Evolutionary conservation across 2,329 filamentous ascomycete genomes (phyloP).

Genomic region (Neopestalotiopsis rosae): DNA sequence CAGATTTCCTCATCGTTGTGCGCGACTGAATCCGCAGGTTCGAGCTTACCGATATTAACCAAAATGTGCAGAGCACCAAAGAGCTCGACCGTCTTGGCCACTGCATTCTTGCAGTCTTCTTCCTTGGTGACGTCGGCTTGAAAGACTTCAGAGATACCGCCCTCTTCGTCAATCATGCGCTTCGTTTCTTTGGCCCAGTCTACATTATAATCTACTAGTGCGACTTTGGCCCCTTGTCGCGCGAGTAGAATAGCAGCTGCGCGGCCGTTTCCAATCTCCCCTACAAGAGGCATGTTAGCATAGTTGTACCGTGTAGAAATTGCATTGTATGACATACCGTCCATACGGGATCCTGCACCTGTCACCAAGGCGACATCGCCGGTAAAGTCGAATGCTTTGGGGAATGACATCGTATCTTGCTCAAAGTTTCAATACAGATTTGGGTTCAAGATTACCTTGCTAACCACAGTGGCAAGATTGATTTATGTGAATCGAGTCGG

Average conservation of each 20-base stretch:
- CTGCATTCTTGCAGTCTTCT: conserved; percentile 27
- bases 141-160: conserved; percentile 31
- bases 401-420: neutral
- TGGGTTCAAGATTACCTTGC: neutral
- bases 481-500: too few relatives aligned
- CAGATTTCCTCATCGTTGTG: too few relatives aligned
- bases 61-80: conserved; percentile 34
- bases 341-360: conserved; percentile 36
- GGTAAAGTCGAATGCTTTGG: conserved; percentile 30
- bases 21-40: too few relatives aligned
- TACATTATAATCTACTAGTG: conserved; percentile 31
- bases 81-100: conserved; percentile 27
- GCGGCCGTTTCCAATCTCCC: conserved; percentile 36
- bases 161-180: conserved; percentile 35
- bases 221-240: conserved; percentile 32
- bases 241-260: conserved; percentile 35
- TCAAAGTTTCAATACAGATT: neutral
- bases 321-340: conserved; percentile 21
- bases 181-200: conserved; percentile 34
- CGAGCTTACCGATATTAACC: conserved; percentile 32
- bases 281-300: conserved; percentile 18
- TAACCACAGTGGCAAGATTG: too few relatives aligned
- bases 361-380: conserved; percentile 40
- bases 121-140: conserved; percentile 32
- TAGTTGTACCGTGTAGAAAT: neutral